Evolutionary conservation across 345 rosid genomes (phyloP).

Genomic region (Syzygium aromaticum): DNA sequence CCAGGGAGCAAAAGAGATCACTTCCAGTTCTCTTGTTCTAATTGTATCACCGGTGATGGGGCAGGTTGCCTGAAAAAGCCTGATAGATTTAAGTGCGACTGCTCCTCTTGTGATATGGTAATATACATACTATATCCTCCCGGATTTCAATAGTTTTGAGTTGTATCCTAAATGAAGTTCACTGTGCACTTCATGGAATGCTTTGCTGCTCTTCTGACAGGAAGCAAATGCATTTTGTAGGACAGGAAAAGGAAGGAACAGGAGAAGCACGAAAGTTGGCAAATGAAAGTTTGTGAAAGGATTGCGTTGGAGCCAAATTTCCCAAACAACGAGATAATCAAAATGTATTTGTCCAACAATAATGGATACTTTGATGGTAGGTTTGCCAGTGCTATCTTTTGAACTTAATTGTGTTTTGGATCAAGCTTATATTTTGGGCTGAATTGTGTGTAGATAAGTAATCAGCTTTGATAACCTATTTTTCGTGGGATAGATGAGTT

Average conservation of each 20-base stretch:
- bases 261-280: constrained; percentile 54
- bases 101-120: constrained; percentile 56
- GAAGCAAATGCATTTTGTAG: constrained; percentile 9
- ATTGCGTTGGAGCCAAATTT: constrained; percentile 44
- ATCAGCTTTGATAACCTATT: not conserved
- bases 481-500: not conserved
- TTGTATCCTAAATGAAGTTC: not conserved
- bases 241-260: constrained; percentile 44
- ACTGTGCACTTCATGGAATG: not conserved
- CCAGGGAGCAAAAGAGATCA: constrained; percentile 69
- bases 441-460: not conserved
- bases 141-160: not conserved
- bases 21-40: constrained; percentile 50
- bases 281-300: constrained; percentile 60
- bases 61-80: constrained; percentile 56
- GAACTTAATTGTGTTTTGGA: not conserved
- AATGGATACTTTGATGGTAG: constrained; percentile 44
- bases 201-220: not conserved
- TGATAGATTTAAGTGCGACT: constrained; percentile 55
- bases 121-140: not conserved
- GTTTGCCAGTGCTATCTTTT: not conserved
- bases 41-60: constrained; percentile 26
- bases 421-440: not conserved
- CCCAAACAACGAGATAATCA: constrained; percentile 61
- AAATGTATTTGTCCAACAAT: constrained; percentile 46